phyloP scores from a whole-genome alignment of 768 basidiomycete species.

The Podaxis sp. region DNA sequence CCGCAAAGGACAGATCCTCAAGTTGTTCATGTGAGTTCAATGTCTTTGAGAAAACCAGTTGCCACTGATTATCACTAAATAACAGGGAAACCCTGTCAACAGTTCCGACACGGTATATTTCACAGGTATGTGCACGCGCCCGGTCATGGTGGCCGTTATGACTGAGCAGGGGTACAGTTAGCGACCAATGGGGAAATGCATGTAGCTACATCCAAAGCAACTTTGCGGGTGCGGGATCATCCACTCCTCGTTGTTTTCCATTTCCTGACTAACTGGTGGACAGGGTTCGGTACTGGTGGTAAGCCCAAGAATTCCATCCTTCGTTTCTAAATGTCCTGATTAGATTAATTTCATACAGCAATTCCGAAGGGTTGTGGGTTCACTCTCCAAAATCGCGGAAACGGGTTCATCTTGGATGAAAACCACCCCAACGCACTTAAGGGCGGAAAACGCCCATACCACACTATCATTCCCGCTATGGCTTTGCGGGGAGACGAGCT shows the following conservation, averaged over 20 bases:
- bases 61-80: constrained; percentile 10
- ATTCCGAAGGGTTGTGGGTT: constrained; percentile 95
- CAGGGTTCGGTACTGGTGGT: constrained; percentile 88
- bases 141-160: not conserved
- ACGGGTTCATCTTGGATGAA: constrained; percentile 74
- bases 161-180: constrained; percentile 36
- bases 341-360: constrained; percentile 39
- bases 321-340: not conserved
- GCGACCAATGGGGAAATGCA: constrained; percentile 86
- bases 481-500: constrained; percentile 75
- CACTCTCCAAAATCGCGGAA: constrained; percentile 92
- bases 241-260: not conserved
- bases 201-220: constrained; percentile 90
- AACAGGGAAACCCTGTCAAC: constrained; percentile 73
- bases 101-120: constrained; percentile 96
- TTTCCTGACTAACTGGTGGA: not conserved
- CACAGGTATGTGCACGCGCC: constrained; percentile 44
- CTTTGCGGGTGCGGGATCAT: constrained; percentile 58
- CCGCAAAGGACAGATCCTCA: constrained; percentile 57
- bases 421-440: constrained; percentile 82
- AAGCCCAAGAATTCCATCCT: not conserved
- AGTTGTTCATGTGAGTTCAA: constrained; percentile 57
- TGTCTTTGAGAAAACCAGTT: not conserved
- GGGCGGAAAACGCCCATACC: constrained; percentile 83
- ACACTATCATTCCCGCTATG: constrained; percentile 93